Conservation (phyloP, 2,329 filamentous ascomycete genomes). For the Dichotomopilus funicola region DNA sequence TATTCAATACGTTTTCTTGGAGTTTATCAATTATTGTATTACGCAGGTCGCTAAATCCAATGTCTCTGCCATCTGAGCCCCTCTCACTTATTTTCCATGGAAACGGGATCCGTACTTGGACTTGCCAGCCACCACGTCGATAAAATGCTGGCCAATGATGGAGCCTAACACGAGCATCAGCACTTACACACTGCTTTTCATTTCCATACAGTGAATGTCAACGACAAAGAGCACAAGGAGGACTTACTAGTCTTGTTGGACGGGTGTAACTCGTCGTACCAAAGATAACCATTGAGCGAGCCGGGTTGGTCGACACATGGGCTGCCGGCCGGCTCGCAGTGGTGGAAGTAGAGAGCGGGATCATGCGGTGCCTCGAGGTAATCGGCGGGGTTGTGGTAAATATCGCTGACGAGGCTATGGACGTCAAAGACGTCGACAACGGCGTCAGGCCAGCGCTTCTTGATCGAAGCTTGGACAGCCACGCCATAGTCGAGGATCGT, state of each 20-base stretch:
- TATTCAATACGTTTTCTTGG: too few species aligned
- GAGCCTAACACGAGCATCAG: slow-evolving; percentile 24
- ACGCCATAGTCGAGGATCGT: slow-evolving; percentile 43
- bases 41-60: too few species aligned
- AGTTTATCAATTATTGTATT: too few species aligned
- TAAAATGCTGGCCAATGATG: slow-evolving; percentile 36
- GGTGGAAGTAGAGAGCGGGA: slow-evolving; percentile 50
- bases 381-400: slow-evolving; percentile 51
- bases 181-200: neutral
- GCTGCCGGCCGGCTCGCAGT: slow-evolving; percentile 38
- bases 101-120: slow-evolving; percentile 36
- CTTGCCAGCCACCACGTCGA: slow-evolving; percentile 34
- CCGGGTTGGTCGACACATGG: slow-evolving; percentile 34
- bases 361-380: slow-evolving; percentile 62
- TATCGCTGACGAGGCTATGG: slow-evolving; percentile 57
- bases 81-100: neutral
- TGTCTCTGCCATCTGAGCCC: too few species aligned
- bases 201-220: too few species aligned
- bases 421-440: slow-evolving; percentile 62
- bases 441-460: slow-evolving; percentile 49
- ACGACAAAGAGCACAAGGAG: slow-evolving; percentile 16
- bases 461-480: slow-evolving; percentile 39
- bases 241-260: slow-evolving; percentile 54
- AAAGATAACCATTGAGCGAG: slow-evolving; percentile 56
- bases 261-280: slow-evolving; percentile 69